Base-by-base conservation (phyloP, 495 filamentous ascomycete species). In the Penicillium pancosmium region DNA sequence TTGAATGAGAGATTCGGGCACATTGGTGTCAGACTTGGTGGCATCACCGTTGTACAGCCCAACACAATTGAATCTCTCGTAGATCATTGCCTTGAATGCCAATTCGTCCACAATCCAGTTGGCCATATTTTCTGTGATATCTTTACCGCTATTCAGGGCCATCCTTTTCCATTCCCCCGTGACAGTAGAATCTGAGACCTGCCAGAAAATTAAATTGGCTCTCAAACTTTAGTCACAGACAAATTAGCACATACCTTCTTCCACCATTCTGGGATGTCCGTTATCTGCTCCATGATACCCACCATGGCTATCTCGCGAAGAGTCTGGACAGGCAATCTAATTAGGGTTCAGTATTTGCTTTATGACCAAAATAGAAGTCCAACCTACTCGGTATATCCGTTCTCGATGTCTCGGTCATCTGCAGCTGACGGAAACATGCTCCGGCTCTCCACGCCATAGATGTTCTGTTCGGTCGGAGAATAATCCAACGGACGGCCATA, bases 81-180 rank as follows among this genome's bases (percentile, higher is more conserved):
- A 74, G 3, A 70, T 57, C 33, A 69, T 64, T 16, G 78, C 75
- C 59, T 84, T 84, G 59, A 76, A 78, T 16, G 69, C 69, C 15
- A 85, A 66, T 59, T 86, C 84, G 11, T 69, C 65, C 54, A 86
- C 75, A 59, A 83, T 79, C 68, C 77, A 79, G 11, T 83, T 68
- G 46, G 81, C 73, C 80, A 84, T 83, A 18, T 73, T 71, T 1
- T 67, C 54, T 0, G 78, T 75, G 23, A 86, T 69, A 52, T 75
- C 77, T 27, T 12, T 31, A 4, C 52, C 68, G 19, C 63, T 59
- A 10, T 60, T 57, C 47, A 70, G 33, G 7, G 70, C 70, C 56
- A 72, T 74, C 10, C 70, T 55, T 44, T 68, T 74, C 79, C 80
- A 81, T 41, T 73, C 66, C 0, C 67, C 62, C 6, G 71, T 61